phyloP scores from a whole-genome alignment of 78 protist genomes.

The Chrysochromulina tobinii region DNA sequence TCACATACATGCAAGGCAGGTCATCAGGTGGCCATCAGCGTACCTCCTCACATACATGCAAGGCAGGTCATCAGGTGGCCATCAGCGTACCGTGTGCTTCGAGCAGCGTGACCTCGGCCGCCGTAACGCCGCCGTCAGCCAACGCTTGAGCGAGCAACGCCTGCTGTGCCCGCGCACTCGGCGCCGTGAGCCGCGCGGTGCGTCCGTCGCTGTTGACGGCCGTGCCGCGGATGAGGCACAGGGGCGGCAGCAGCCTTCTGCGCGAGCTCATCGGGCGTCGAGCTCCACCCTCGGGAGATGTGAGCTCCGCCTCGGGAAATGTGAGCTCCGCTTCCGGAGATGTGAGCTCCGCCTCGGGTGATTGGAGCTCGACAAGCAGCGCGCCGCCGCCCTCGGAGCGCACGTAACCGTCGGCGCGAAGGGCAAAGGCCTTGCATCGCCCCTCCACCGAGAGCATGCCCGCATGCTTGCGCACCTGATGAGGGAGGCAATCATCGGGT shows the following conservation, averaged over 20 bases:
- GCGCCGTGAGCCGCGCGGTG: constrained; percentile 57
- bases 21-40: too few relatives aligned
- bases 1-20: too few relatives aligned
- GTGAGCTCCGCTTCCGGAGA: too few relatives aligned
- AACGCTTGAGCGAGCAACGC: constrained; percentile 53
- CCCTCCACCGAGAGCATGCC: constrained; percentile 66
- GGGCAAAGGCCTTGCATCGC: constrained; percentile 68
- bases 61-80: too few relatives aligned
- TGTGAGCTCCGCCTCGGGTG: too few relatives aligned
- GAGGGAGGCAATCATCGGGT: too few relatives aligned
- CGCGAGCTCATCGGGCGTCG: background rate
- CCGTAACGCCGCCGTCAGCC: background rate
- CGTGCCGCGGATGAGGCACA: background rate
- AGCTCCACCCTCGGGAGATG: too few relatives aligned
- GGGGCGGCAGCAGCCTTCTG: background rate
- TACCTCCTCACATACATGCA: too few relatives aligned
- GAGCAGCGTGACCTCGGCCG: constrained; percentile 43
- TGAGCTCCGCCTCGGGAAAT: too few relatives aligned
- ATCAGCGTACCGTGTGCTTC: background rate
- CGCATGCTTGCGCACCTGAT: background rate
- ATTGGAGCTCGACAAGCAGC: background rate
- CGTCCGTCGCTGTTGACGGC: constrained; percentile 66
- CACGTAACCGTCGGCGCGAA: constrained; percentile 83
- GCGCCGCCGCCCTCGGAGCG: constrained; percentile 81
- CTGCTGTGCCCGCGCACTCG: constrained; percentile 64